A percentile compares a stretch with the other conserved stretches of the same genome.
phyloP scores from a whole-genome alignment of 2,329 filamentous ascomycete genomes.

The Nothopassalora personata region DNA sequence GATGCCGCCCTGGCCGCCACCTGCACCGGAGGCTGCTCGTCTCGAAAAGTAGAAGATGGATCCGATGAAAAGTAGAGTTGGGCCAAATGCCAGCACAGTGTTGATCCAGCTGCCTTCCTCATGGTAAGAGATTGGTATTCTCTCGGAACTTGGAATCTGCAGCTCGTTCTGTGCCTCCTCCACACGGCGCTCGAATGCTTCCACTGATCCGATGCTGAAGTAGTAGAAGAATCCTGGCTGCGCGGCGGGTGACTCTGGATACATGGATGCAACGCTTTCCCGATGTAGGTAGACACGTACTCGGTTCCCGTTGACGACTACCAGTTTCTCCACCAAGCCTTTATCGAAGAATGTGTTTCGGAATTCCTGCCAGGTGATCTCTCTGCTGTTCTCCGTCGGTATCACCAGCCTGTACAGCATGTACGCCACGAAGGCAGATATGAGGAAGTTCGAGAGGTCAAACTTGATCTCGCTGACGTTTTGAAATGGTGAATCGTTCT shows the following conservation, averaged over 20 bases:
- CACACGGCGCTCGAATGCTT: conserved; percentile 83
- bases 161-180: conserved; percentile 86
- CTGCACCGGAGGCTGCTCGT: conserved; percentile 62
- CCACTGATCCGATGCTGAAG: conserved; percentile 92
- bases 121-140: conserved; percentile 87
- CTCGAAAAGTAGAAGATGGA: conserved; percentile 74
- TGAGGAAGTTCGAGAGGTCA: conserved; percentile 52
- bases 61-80: conserved; percentile 79
- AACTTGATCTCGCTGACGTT: conserved; percentile 46
- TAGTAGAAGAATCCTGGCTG: conserved; percentile 74
- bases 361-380: conserved; percentile 98
- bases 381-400: conserved; percentile 60
- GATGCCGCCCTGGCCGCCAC: conserved; percentile 64
- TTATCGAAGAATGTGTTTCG: conserved; percentile 90
- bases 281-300: conserved; percentile 78
- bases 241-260: conserved; percentile 67
- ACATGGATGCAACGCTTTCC: conserved; percentile 64
- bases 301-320: conserved; percentile 68
- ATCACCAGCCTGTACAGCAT: conserved; percentile 61
- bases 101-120: conserved; percentile 68
- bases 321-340: conserved; percentile 88
- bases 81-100: conserved; percentile 74
- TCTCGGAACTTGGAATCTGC: conserved; percentile 76
- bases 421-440: conserved; percentile 57
- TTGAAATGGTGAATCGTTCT: conserved; percentile 33